phyloP scores from a whole-genome alignment of 2,329 filamentous ascomycete species.

The Blastomyces gilchristii region DNA sequence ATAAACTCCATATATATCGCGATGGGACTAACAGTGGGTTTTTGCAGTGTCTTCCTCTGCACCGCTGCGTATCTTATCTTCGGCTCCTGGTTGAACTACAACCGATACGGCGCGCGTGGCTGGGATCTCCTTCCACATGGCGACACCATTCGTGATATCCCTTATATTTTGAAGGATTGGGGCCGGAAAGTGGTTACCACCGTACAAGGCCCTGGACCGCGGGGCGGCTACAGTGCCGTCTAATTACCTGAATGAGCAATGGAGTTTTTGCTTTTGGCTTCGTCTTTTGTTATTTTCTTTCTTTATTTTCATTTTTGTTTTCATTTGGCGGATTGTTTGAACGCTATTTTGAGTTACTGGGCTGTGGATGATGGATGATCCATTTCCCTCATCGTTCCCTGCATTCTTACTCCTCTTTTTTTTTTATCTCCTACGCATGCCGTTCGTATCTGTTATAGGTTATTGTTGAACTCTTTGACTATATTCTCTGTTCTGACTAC shows the following conservation, averaged over 20 bases:
- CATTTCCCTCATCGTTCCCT: no score
- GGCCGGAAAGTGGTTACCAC: constrained; percentile 67
- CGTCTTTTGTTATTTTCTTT: not conserved
- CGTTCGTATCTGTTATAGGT: not conserved
- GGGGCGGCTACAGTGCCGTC: constrained; percentile 91
- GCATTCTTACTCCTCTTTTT: no score
- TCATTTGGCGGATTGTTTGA: no score
- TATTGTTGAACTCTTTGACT: not conserved
- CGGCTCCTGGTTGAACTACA: constrained; percentile 98
- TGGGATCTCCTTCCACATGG: constrained; percentile 92
- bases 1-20: not conserved
- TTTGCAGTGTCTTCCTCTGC: constrained; percentile 66
- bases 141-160: constrained; percentile 82
- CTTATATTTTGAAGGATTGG: constrained; percentile 88
- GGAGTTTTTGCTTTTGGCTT: constrained; percentile 1
- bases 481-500: not conserved
- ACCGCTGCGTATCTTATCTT: constrained; percentile 91
- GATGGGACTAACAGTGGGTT: constrained; percentile 18
- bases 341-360: no score
- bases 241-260: constrained; percentile 33
- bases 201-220: constrained; percentile 68
- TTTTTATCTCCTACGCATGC: not conserved
- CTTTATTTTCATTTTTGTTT: no score
- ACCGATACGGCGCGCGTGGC: constrained; percentile 83
- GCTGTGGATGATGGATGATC: no score